phyloP scores from a whole-genome alignment of 2,329 filamentous ascomycete genomes.

The Colletotrichum cereale region DNA sequence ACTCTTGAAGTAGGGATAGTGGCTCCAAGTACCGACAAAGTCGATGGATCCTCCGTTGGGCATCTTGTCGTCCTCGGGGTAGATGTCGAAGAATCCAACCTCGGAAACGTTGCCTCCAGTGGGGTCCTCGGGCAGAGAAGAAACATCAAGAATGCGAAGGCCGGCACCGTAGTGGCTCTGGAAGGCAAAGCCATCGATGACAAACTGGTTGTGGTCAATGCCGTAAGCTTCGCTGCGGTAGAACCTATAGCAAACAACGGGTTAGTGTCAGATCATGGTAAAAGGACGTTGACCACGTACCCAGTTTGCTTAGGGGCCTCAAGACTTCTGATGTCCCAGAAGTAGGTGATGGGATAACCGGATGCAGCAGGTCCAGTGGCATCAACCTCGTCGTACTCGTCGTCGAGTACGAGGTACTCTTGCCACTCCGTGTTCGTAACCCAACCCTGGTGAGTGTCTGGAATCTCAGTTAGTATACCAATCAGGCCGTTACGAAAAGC shows the following conservation, averaged over 20 bases:
- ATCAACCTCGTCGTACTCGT: slow-evolving; percentile 61
- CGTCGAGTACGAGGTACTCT: slow-evolving; percentile 53
- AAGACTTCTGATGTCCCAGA: slow-evolving; percentile 59
- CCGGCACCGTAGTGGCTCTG: slow-evolving; percentile 61
- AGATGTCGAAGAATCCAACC: slow-evolving; percentile 59
- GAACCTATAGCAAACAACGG: background rate
- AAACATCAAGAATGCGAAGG: slow-evolving; percentile 52
- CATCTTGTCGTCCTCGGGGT: slow-evolving; percentile 50
- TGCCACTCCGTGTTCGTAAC: slow-evolving; percentile 58
- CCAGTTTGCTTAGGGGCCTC: slow-evolving; percentile 56
- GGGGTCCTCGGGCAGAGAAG: slow-evolving; percentile 48
- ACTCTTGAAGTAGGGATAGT: slow-evolving; percentile 43
- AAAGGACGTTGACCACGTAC: slow-evolving; percentile 14
- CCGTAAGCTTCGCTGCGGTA: slow-evolving; percentile 52
- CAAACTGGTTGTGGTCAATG: slow-evolving; percentile 60
- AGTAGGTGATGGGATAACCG: slow-evolving; percentile 60
- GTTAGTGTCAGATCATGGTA: background rate
- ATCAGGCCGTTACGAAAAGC: background rate
- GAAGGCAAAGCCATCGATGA: slow-evolving; percentile 56
- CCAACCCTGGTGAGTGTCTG: slow-evolving; percentile 68
- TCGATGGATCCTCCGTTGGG: slow-evolving; percentile 41
- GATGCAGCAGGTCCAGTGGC: slow-evolving; percentile 49
- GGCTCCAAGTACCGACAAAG: slow-evolving; percentile 42
- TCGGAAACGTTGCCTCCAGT: slow-evolving; percentile 55
- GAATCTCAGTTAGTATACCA: slow-evolving; percentile 45